phyloP scores from a whole-genome alignment of 805 yeast species.

The Naumovozyma castellii region DNA sequence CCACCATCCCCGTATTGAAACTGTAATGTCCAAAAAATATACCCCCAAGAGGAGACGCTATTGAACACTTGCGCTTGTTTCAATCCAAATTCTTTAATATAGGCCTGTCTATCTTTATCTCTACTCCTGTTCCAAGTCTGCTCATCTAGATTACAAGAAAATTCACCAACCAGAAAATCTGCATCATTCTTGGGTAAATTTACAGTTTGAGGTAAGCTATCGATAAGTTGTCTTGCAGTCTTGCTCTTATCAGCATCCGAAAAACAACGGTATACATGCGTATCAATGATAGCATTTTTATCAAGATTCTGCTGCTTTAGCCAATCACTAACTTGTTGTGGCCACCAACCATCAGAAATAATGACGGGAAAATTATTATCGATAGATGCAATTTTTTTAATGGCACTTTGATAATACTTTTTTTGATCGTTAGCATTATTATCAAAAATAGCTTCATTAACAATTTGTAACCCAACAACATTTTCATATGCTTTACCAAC shows the following conservation, averaged over 20 bases:
- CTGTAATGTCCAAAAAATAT: conserved; percentile 85
- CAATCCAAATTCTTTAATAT: conserved; percentile 55
- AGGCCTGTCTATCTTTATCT: conserved; percentile 38
- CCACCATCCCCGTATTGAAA: conserved; percentile 88
- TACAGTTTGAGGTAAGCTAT: conserved; percentile 43
- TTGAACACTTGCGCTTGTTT: conserved; percentile 41
- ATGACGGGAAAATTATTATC: conserved; percentile 57
- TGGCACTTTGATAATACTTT: conserved; percentile 57
- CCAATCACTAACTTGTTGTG: conserved; percentile 68
- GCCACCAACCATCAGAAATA: conserved; percentile 93
- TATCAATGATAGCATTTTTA: conserved; percentile 66
- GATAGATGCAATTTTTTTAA: conserved; percentile 45
- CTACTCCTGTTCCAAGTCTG: conserved; percentile 53
- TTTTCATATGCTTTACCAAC: conserved; percentile 46
- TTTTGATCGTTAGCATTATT: conserved; percentile 44
- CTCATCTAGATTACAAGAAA: conserved; percentile 77
- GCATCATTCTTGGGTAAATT: conserved; percentile 40
- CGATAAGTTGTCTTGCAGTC: conserved; percentile 52
- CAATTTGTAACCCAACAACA: conserved; percentile 73
- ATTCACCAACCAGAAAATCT: conserved; percentile 82
- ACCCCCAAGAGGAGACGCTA: conserved; percentile 55
- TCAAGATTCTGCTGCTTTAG: conserved; percentile 32
- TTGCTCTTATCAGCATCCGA: conserved; percentile 62
- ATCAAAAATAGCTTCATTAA: conserved; percentile 71
- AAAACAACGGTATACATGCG: conserved; percentile 81